These are phyloP conservation scores for Phytophthora syringae DNA, from an alignment of 352 stramenopile species.

Conservation along the genomic window DNA sequence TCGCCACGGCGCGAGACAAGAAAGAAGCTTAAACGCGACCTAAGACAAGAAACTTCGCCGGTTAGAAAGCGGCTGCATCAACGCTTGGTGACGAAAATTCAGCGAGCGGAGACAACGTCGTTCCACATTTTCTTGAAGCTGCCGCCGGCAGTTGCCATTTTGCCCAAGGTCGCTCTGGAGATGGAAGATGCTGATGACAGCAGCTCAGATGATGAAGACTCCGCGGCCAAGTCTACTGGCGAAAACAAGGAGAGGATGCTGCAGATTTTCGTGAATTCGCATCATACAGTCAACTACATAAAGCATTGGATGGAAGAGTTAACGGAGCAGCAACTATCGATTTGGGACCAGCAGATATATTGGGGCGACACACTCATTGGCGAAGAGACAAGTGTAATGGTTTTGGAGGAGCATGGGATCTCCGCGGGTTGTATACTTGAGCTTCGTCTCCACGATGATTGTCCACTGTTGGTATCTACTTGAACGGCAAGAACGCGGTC, in stretches of 20 bases:
- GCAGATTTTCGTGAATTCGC: slow-evolving; percentile 65
- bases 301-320: slow-evolving; percentile 87
- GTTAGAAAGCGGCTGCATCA: slow-evolving; percentile 63
- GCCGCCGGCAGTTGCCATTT: slow-evolving; percentile 59
- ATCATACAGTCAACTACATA: slow-evolving; percentile 82
- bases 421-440: slow-evolving; percentile 69
- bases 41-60: slow-evolving; percentile 54
- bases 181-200: slow-evolving; percentile 58
- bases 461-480: slow-evolving; percentile 65
- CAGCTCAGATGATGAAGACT: slow-evolving; percentile 39
- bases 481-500: slow-evolving; percentile 61
- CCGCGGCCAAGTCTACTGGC: background rate
- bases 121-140: slow-evolving; percentile 78
- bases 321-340: slow-evolving; percentile 78
- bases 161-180: slow-evolving; percentile 74
- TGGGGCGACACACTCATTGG: slow-evolving; percentile 82
- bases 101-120: slow-evolving; percentile 50
- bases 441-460: slow-evolving; percentile 80
- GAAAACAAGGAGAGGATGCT: slow-evolving; percentile 41
- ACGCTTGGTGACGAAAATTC: slow-evolving; percentile 56
- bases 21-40: slow-evolving; percentile 45
- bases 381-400: slow-evolving; percentile 77
- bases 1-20: slow-evolving; percentile 28
- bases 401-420: slow-evolving; percentile 76
- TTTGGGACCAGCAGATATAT: slow-evolving; percentile 83